phyloP scores from a whole-genome alignment of 2,329 filamentous ascomycete species.

The Coniochaeta pulveracea region DNA sequence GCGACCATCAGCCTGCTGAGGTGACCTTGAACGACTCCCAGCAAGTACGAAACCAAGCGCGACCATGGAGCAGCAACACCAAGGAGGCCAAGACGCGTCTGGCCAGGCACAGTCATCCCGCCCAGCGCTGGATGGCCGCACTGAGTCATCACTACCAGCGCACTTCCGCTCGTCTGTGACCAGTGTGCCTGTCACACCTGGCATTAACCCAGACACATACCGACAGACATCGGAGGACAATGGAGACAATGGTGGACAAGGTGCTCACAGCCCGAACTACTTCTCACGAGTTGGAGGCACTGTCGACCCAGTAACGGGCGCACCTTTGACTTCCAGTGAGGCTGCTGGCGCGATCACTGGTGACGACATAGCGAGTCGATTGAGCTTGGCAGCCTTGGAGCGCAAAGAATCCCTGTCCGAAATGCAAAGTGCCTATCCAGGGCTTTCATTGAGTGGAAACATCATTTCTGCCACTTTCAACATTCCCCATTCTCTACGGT shows the following conservation, averaged over 20 bases:
- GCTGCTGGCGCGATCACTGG: conserved; percentile 22
- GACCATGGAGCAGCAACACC: conserved; percentile 3
- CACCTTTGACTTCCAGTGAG: conserved; percentile 6
- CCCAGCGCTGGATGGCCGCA: not conserved
- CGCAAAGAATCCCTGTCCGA: conserved; percentile 40
- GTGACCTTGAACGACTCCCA: too few species aligned
- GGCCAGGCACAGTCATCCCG: not conserved
- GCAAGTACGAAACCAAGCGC: too few species aligned
- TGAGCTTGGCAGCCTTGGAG: conserved; percentile 30
- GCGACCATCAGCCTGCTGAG: too few species aligned
- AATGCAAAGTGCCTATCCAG: conserved; percentile 42
- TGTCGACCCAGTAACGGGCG: not conserved
- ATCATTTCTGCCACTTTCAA: conserved; percentile 57
- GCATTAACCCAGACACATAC: conserved; percentile 3
- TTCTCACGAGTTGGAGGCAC: not conserved
- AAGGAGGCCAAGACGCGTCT: not conserved
- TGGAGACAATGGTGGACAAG: not conserved
- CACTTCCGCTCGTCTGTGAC: not conserved
- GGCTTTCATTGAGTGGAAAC: conserved; percentile 49
- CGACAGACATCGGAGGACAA: not conserved
- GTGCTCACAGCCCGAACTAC: not conserved
- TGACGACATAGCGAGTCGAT: conserved; percentile 28
- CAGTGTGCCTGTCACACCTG: conserved; percentile 3
- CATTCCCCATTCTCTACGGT: conserved; percentile 47
- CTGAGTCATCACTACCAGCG: not conserved